These are phyloP conservation scores for Suillus hirtellus DNA, from an alignment of 768 basidiomycete genomes.

Conservation along the genomic window DNA sequence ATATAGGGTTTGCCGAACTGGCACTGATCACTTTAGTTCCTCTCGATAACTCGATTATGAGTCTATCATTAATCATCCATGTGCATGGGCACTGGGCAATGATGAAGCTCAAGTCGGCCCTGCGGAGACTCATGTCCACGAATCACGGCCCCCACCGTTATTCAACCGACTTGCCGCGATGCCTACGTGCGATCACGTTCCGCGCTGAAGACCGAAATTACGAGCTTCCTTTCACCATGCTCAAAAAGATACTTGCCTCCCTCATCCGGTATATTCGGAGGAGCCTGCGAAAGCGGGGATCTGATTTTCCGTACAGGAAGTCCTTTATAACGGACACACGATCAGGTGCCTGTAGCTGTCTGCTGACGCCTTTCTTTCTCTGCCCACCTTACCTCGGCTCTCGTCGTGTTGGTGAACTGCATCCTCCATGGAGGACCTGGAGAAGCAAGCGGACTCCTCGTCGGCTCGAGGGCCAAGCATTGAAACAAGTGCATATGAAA, in stretches of 20 bases:
- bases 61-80: neutral
- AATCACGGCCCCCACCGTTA: neutral
- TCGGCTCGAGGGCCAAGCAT: conserved; percentile 23
- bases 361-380: conserved; percentile 16
- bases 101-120: neutral
- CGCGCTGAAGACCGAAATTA: neutral
- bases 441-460: conserved; percentile 26
- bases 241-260: conserved; percentile 17
- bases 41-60: neutral
- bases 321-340: conserved; percentile 24
- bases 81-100: neutral
- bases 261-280: conserved; percentile 28
- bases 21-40: neutral
- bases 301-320: conserved; percentile 19
- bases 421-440: conserved; percentile 28
- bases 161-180: neutral
- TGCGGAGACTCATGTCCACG: neutral
- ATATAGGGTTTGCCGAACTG: neutral
- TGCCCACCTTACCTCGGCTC: conserved; percentile 14
- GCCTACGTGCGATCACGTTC: conserved; percentile 1
- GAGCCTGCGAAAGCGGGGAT: conserved; percentile 24
- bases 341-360: conserved; percentile 14
- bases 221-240: conserved; percentile 10
- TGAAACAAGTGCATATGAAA: conserved; percentile 20
- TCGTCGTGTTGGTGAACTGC: conserved; percentile 12